phyloP scores from a whole-genome alignment of 345 rosid species.

The Murraya paniculata region DNA sequence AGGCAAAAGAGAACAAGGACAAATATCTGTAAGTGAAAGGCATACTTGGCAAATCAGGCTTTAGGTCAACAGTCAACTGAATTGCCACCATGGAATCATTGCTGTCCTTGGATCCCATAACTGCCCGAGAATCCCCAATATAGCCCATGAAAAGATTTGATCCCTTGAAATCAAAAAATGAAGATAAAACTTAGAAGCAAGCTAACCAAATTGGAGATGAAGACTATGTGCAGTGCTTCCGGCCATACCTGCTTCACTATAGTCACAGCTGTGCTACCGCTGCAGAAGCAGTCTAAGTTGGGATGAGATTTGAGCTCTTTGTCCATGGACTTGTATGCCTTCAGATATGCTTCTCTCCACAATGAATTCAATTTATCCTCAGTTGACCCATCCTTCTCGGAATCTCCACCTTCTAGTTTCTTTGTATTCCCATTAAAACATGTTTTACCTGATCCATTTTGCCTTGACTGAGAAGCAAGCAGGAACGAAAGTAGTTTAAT shows the following conservation, averaged over 20 bases:
- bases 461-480: slow-evolving; percentile 52
- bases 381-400: slow-evolving; percentile 42
- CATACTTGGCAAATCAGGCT: slow-evolving; percentile 98
- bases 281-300: slow-evolving; percentile 94
- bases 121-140: slow-evolving; percentile 97
- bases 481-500: slow-evolving; percentile 64
- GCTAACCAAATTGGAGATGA: slow-evolving; percentile 2
- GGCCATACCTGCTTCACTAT: slow-evolving; percentile 77
- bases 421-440: slow-evolving; percentile 50
- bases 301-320: slow-evolving; percentile 94
- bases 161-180: slow-evolving; percentile 54
- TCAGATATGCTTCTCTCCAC: slow-evolving; percentile 91
- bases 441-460: slow-evolving; percentile 40
- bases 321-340: slow-evolving; percentile 94
- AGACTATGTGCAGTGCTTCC: slow-evolving; percentile 6
- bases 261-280: slow-evolving; percentile 96
- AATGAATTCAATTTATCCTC: slow-evolving; percentile 52
- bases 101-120: slow-evolving; percentile 85
- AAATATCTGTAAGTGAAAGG: slow-evolving; percentile 4
- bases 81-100: slow-evolving; percentile 75
- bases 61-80: slow-evolving; percentile 94
- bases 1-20: neutral
- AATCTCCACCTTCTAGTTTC: slow-evolving; percentile 48
- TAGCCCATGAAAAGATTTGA: slow-evolving; percentile 89
- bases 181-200: slow-evolving; percentile 14